These are phyloP conservation scores for Paraphoma sp. DNA, from an alignment of 2,329 filamentous ascomycete species.

Conservation along the genomic window DNA sequence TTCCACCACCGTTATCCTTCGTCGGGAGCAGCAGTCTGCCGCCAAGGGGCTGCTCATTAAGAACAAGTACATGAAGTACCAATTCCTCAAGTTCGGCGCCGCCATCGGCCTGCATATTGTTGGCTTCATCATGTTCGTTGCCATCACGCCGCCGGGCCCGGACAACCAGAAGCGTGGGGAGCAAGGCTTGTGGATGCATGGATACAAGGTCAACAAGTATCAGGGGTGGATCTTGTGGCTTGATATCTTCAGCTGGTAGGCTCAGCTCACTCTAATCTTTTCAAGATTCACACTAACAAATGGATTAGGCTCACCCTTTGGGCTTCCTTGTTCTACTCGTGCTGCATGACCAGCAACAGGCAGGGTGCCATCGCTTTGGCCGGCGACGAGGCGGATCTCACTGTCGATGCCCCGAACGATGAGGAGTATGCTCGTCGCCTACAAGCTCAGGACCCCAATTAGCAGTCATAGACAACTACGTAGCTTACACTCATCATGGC, in stretches of 20 bases:
- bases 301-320: slow-evolving; percentile 30
- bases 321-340: slow-evolving; percentile 33
- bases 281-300: not conserved
- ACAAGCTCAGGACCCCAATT: slow-evolving; percentile 28
- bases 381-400: slow-evolving; percentile 27
- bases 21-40: slow-evolving; percentile 25
- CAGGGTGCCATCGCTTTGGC: slow-evolving; percentile 29
- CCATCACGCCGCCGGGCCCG: slow-evolving; percentile 5
- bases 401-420: slow-evolving; percentile 14
- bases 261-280: not conserved
- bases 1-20: slow-evolving; percentile 25
- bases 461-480: slow-evolving; percentile 12
- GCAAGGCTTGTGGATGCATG: slow-evolving; percentile 21
- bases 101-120: slow-evolving; percentile 26
- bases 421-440: slow-evolving; percentile 26
- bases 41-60: slow-evolving; percentile 23
- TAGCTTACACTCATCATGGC: too few species aligned
- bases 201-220: slow-evolving; percentile 26
- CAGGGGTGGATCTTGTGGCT: slow-evolving; percentile 29
- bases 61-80: slow-evolving; percentile 30
- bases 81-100: slow-evolving; percentile 26
- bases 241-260: slow-evolving; percentile 34
- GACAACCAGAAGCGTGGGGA: slow-evolving; percentile 11
- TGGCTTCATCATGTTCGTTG: slow-evolving; percentile 19
- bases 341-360: slow-evolving; percentile 29